phyloP scores from a whole-genome alignment of 805 yeast species.

The Phaffomyces thermotolerans region DNA sequence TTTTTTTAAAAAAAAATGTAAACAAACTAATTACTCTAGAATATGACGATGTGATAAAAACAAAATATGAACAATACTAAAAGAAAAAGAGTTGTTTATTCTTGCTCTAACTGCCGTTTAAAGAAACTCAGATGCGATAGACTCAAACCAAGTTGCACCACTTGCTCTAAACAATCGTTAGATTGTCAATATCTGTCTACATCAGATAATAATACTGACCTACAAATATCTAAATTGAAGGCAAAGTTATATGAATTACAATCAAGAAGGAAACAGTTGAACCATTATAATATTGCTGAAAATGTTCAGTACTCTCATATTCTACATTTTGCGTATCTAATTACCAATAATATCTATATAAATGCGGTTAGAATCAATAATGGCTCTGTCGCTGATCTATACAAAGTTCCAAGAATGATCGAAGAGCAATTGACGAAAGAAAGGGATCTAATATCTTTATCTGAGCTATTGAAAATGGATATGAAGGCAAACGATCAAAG shows the following conservation, averaged over 20 bases:
- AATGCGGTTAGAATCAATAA: neutral
- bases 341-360: constrained; percentile 3
- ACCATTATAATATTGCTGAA: neutral
- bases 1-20: no score
- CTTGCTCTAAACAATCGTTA: constrained; percentile 2
- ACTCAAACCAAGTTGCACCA: constrained; percentile 4
- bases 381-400: no score
- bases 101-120: constrained; percentile 8
- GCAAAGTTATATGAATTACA: neutral
- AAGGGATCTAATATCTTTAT: constrained; percentile 1
- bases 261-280: neutral
- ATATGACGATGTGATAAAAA: neutral
- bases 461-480: constrained; percentile 3
- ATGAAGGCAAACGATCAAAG: neutral
- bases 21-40: neutral
- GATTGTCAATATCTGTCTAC: constrained; percentile 1
- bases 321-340: neutral
- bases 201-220: neutral
- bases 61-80: neutral
- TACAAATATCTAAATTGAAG: constrained; percentile 1
- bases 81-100: constrained; percentile 7
- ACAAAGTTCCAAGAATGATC: constrained; percentile 1
- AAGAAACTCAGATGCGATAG: constrained; percentile 9
- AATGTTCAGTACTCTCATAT: neutral
- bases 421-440: constrained; percentile 6